Evolutionary conservation across 2,329 filamentous ascomycete species (phyloP).

Genomic region (Camillea tinctor): DNA sequence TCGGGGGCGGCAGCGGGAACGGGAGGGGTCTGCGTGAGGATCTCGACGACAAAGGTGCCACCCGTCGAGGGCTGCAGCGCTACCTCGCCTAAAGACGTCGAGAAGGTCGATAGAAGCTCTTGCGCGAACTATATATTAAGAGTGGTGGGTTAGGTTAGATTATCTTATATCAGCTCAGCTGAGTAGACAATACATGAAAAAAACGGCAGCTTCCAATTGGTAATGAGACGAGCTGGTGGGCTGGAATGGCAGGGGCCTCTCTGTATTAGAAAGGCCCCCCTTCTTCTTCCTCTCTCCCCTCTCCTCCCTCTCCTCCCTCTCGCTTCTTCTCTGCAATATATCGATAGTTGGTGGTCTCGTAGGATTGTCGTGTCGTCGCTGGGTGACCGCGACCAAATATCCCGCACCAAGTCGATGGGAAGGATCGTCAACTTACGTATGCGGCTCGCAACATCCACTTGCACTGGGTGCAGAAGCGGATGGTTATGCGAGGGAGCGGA

Average conservation of each 20-base stretch:
- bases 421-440: constrained; percentile 60
- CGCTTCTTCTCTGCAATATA: too few species aligned
- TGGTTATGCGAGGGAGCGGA: constrained; percentile 72
- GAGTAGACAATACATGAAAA: background rate
- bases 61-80: constrained; percentile 82
- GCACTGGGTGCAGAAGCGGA: constrained; percentile 91
- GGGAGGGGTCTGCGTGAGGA: constrained; percentile 38
- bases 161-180: background rate
- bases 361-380: background rate
- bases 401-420: background rate
- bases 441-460: constrained; percentile 87
- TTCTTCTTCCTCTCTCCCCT: too few species aligned
- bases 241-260: too few species aligned
- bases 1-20: constrained; percentile 17
- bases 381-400: constrained; percentile 7
- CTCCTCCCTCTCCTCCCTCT: too few species aligned
- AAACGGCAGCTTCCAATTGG: background rate
- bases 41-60: constrained; percentile 75
- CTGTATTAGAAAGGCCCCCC: too few species aligned
- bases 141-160: constrained; percentile 3
- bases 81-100: constrained; percentile 78
- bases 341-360: background rate
- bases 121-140: constrained; percentile 70
- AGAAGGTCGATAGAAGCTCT: constrained; percentile 93
- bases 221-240: too few species aligned